These are phyloP conservation scores for Cladophialophora yegresii DNA, from an alignment of 2,329 filamentous ascomycete species.

Conservation along the genomic window DNA sequence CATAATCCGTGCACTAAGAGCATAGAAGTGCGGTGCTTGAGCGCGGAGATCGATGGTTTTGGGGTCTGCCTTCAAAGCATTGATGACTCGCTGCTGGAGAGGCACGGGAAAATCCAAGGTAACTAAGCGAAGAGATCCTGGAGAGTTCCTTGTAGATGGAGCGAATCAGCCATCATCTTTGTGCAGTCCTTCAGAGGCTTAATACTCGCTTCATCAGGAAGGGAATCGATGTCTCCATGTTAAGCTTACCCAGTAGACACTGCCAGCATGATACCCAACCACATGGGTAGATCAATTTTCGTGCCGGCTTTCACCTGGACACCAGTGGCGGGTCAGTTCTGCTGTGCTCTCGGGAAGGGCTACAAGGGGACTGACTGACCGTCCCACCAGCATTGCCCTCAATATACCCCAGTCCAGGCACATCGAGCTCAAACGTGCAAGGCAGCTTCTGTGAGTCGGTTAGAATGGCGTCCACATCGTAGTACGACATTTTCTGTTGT, in stretches of 20 bases:
- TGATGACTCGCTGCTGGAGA: slow-evolving; percentile 76
- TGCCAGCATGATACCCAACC: slow-evolving; percentile 92
- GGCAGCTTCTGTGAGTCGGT: slow-evolving; percentile 79
- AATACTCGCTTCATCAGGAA: too few species aligned
- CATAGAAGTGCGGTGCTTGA: slow-evolving; percentile 85
- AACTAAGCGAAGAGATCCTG: slow-evolving; percentile 58
- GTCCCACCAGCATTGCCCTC: slow-evolving; percentile 74
- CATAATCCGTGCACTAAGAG: slow-evolving; percentile 78
- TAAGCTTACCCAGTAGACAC: slow-evolving; percentile 55
- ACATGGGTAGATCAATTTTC: slow-evolving; percentile 79
- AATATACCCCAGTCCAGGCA: slow-evolving; percentile 83
- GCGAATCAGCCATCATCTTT: not conserved
- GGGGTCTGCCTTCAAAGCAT: slow-evolving; percentile 87
- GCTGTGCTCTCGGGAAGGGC: not conserved
- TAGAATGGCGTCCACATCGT: slow-evolving; percentile 52
- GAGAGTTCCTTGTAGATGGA: slow-evolving; percentile 23
- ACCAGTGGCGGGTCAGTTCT: not conserved
- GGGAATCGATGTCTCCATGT: not conserved
- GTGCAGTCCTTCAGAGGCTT: not conserved
- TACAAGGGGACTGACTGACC: slow-evolving; percentile 41
- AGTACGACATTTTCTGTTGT: slow-evolving; percentile 41
- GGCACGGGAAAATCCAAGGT: slow-evolving; percentile 79
- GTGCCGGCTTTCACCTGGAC: slow-evolving; percentile 74
- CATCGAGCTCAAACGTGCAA: slow-evolving; percentile 88
- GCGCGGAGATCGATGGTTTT: slow-evolving; percentile 80